Evolutionary conservation across 352 stramenopile species (phyloP).

Genomic region (Phytophthora aleatoria): DNA sequence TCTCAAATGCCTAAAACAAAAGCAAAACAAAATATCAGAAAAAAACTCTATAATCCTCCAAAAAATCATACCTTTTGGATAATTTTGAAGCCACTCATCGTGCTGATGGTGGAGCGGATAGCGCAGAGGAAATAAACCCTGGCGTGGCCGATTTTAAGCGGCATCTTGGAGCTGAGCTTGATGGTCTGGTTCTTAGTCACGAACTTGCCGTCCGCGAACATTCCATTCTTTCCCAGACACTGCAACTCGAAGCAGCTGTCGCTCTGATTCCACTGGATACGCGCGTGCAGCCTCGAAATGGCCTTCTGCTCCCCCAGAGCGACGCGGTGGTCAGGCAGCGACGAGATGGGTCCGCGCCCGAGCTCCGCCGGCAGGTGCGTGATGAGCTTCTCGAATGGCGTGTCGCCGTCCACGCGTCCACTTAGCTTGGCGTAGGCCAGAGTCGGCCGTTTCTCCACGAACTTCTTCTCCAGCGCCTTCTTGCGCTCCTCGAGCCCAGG

Average conservation of each 20-base stretch:
- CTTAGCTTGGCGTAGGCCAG: slow-evolving; percentile 83
- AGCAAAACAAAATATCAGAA: slow-evolving; percentile 1
- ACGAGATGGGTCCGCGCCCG: slow-evolving; percentile 54
- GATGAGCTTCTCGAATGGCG: slow-evolving; percentile 75
- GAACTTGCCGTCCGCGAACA: slow-evolving; percentile 72
- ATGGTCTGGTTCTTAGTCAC: slow-evolving; percentile 77
- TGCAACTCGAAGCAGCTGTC: slow-evolving; percentile 79
- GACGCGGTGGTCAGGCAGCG: slow-evolving; percentile 52
- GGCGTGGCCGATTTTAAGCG: slow-evolving; percentile 79
- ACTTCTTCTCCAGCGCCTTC: slow-evolving; percentile 82
- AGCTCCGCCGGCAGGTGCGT: slow-evolving; percentile 80
- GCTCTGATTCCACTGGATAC: slow-evolving; percentile 78
- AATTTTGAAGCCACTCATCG: slow-evolving; percentile 85
- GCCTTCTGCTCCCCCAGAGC: slow-evolving; percentile 81
- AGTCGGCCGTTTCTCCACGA: slow-evolving; percentile 73
- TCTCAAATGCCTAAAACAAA: slow-evolving; percentile 68
- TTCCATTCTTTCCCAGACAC: slow-evolving; percentile 84
- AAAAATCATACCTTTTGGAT: slow-evolving; percentile 59
- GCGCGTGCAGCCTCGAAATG: slow-evolving; percentile 75
- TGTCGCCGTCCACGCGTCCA: slow-evolving; percentile 62
- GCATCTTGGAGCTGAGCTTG: slow-evolving; percentile 69
- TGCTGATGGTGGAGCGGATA: slow-evolving; percentile 74
- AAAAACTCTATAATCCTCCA: slow-evolving; percentile 7
- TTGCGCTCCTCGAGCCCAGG: slow-evolving; percentile 62
- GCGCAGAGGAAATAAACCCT: slow-evolving; percentile 79